A percentile compares a stretch with the other conserved stretches of the same genome.
Conservation (phyloP, 78 protist genomes). For the Guillardia theta region DNA sequence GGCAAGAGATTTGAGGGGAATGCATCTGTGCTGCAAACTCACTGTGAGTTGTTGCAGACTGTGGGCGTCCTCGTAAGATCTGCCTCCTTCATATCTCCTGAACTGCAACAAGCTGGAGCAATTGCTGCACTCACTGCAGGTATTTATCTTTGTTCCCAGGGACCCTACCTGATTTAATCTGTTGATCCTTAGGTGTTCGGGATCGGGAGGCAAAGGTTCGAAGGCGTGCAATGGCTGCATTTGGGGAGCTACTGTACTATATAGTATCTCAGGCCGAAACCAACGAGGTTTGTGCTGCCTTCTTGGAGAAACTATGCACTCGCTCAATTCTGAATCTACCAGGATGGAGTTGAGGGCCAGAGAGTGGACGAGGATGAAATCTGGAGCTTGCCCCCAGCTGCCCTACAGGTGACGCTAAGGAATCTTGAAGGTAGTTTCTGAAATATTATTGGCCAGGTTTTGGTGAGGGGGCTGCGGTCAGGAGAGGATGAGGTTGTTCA, state of each 20-base stretch:
- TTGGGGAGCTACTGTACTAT: background rate
- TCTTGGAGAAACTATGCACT: background rate
- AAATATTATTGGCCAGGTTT: background rate
- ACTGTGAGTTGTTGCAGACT: background rate
- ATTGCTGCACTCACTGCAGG: background rate
- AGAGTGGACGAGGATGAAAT: background rate
- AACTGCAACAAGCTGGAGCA: background rate
- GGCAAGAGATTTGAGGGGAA: too few species aligned
- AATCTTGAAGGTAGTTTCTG: background rate
- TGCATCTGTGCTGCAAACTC: too few species aligned
- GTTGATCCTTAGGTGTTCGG: too few species aligned
- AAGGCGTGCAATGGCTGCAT: background rate
- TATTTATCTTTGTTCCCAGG: too few species aligned
- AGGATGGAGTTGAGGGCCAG: background rate
- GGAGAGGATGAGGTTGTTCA: conserved; percentile 16
- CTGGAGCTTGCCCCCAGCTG: background rate
- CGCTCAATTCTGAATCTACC: background rate
- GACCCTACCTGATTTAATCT: too few species aligned
- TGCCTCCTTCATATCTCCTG: background rate
- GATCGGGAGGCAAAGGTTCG: background rate
- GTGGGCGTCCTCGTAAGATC: background rate
- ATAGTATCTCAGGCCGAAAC: background rate
- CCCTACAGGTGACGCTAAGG: background rate
- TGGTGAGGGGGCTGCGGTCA: background rate
- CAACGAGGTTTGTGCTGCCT: too few species aligned